These are phyloP conservation scores for Eutypella sp. DNA, from an alignment of 2,329 filamentous ascomycete genomes.

Conservation along the genomic window DNA sequence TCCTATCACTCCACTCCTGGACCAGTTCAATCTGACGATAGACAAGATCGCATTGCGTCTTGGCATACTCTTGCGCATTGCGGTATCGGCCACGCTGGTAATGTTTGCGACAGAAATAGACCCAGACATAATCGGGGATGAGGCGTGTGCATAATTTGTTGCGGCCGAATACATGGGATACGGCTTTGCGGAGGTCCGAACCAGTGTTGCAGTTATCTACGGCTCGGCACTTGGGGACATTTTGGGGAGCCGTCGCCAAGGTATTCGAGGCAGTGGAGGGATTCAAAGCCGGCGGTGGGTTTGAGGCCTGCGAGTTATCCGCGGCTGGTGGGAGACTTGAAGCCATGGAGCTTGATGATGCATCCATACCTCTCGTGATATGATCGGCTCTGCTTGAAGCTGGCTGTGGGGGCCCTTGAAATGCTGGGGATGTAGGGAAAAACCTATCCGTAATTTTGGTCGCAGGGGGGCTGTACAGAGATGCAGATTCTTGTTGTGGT, in stretches of 20 bases:
- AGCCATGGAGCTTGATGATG: no score
- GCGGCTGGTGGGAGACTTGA: no score
- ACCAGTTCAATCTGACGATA: constrained; percentile 58
- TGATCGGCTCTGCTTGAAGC: no score
- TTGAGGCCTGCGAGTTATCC: no score
- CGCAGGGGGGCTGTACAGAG: constrained; percentile 41
- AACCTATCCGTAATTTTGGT: no score
- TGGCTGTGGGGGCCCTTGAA: no score
- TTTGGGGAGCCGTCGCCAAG: constrained; percentile 13
- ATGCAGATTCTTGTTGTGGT: constrained; percentile 45
- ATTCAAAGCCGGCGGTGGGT: no score
- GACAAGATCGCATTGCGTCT: constrained; percentile 60
- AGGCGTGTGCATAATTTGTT: constrained; percentile 73
- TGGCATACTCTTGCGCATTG: constrained; percentile 55
- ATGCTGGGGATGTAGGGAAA: no score
- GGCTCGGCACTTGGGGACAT: constrained; percentile 47
- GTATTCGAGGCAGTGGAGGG: constrained; percentile 9
- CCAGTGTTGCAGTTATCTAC: constrained; percentile 53
- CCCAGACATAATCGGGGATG: constrained; percentile 67
- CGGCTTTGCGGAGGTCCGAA: constrained; percentile 64
- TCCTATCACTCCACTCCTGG: constrained; percentile 55
- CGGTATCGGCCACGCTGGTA: constrained; percentile 73
- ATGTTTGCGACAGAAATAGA: constrained; percentile 74
- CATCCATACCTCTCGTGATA: no score
- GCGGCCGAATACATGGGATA: constrained; percentile 77